These are phyloP conservation scores for Trichoderma parareesei DNA, from an alignment of 495 filamentous ascomycete genomes.

Conservation along the genomic window DNA sequence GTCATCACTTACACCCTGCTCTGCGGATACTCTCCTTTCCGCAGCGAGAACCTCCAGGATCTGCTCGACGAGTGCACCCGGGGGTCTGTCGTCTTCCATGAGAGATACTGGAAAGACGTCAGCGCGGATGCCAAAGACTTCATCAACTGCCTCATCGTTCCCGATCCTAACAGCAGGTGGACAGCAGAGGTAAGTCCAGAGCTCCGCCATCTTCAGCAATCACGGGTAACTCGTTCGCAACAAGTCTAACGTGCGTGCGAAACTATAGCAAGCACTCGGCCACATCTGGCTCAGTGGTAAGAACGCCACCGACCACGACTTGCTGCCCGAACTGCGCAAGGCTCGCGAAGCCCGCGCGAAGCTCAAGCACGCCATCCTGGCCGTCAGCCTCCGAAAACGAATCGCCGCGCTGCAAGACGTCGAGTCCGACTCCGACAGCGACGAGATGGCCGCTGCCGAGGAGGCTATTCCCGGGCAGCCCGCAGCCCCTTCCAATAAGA, in stretches of 20 bases:
- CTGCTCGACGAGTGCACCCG: conserved; percentile 90
- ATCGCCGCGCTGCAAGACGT: conserved; percentile 96
- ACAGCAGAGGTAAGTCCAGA: conserved; percentile 55
- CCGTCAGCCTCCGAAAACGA: conserved; percentile 93
- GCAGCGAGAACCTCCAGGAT: conserved; percentile 85
- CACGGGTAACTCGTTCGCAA: no score
- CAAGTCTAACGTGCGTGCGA: not conserved
- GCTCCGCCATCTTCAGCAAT: no score
- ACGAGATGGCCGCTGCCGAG: conserved; percentile 52
- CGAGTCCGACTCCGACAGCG: conserved; percentile 72
- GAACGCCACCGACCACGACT: conserved; percentile 85
- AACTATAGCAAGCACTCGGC: conserved; percentile 58
- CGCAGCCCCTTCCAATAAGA: no score
- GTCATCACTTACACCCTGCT: conserved; percentile 99
- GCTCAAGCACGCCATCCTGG: conserved; percentile 87
- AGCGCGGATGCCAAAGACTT: conserved; percentile 95
- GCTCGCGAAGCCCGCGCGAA: conserved; percentile 69
- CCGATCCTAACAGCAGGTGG: conserved; percentile 66
- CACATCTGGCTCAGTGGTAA: conserved; percentile 89
- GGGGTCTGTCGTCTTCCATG: conserved; percentile 92
- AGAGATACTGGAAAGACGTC: conserved; percentile 97
- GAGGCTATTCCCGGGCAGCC: not conserved
- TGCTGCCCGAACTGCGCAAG: conserved; percentile 85
- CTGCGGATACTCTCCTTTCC: conserved; percentile 97
- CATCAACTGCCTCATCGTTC: conserved; percentile 73